These are phyloP conservation scores for Chenopodium formosanum DNA, from an alignment of 148 eudicot genomes.

Conservation along the genomic window DNA sequence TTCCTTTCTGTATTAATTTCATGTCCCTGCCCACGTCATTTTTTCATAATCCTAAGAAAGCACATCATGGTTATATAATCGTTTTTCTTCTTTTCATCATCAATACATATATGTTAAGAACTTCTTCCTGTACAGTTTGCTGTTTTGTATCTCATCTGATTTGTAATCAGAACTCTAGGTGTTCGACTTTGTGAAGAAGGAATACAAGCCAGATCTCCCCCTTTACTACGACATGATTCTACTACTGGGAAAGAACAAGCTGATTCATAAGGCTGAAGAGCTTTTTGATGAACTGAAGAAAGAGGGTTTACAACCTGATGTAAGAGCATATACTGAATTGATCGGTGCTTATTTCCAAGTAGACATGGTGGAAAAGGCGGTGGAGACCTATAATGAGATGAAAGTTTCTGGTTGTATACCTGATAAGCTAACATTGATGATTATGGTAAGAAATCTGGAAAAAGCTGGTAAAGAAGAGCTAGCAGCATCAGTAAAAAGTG, in stretches of 20 bases:
- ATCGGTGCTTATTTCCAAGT: slow-evolving; percentile 65
- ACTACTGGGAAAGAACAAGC: slow-evolving; percentile 57
- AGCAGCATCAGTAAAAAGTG: slow-evolving; percentile 46
- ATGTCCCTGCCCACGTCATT: neutral
- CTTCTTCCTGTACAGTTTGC: neutral
- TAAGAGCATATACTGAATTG: slow-evolving; percentile 64
- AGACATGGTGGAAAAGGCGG: slow-evolving; percentile 53
- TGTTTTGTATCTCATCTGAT: slow-evolving; percentile 37
- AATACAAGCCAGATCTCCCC: slow-evolving; percentile 51
- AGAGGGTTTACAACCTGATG: slow-evolving; percentile 62
- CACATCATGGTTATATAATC: neutral
- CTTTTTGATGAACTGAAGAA: slow-evolving; percentile 47
- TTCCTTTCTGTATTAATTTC: neutral
- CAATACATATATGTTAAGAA: neutral
- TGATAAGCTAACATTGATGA: slow-evolving; percentile 61
- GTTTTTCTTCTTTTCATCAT: neutral
- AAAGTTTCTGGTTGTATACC: slow-evolving; percentile 62
- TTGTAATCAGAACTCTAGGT: slow-evolving; percentile 47
- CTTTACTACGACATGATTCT: slow-evolving; percentile 56
- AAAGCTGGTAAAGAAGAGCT: slow-evolving; percentile 58
- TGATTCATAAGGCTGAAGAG: slow-evolving; percentile 47
- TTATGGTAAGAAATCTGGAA: slow-evolving; percentile 57
- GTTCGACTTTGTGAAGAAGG: slow-evolving; percentile 60
- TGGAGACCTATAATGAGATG: slow-evolving; percentile 61
- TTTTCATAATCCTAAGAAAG: neutral